Evolutionary conservation across 2,329 filamentous ascomycete species (phyloP), one percentile per base, ranked within the genome.

Genomic region (Stachybotrys elegans): DNA sequence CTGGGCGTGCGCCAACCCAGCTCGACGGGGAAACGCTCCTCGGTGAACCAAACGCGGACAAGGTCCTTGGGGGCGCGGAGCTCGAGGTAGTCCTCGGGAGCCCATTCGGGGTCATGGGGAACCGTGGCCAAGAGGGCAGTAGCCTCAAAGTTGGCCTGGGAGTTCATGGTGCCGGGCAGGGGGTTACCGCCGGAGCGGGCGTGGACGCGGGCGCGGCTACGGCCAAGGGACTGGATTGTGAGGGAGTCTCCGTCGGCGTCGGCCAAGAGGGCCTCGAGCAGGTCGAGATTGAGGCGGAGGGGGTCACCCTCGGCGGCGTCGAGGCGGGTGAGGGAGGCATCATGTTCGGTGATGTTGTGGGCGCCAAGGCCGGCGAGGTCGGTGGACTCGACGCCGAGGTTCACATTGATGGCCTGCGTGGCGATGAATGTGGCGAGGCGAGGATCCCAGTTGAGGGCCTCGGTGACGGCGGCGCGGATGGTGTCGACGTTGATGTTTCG

Each of bases 401-500:
- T 17, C 12, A 5, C 21, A 20, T 36, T 36, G 34, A 36, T 36
- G 14, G 34, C 21, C 5, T 16, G 19, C 5, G 16, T 20, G 13
- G 6, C 34, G 17, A 36, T 16, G 17, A 36, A 36, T 20, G 21
- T 36, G 34, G 34, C 34, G 16, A 36, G 16, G 19, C 4, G 6
- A 19, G 34, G 34, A 13, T 36, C 34, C 34, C 34, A 36, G 34
- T 36, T 36, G 34, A 36, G 34, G 7, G 34, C 34, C 17, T 36
- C 14, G 16, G 19, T 16, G 17, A 20, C 34, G 21, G 34, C 34
- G 12, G 17, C 34, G 13, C 16, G 16, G 17, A 36, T 36, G 5
- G 21, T 11, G 19, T 6, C 34, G 7, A 20, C 16, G 34, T 16
- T 36, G n/a, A 36, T 36, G 17, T 17, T 36, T 6, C 34, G 34